Conservation (phyloP, 2,329 filamentous ascomycete species). For the Simplicillium sp. region DNA sequence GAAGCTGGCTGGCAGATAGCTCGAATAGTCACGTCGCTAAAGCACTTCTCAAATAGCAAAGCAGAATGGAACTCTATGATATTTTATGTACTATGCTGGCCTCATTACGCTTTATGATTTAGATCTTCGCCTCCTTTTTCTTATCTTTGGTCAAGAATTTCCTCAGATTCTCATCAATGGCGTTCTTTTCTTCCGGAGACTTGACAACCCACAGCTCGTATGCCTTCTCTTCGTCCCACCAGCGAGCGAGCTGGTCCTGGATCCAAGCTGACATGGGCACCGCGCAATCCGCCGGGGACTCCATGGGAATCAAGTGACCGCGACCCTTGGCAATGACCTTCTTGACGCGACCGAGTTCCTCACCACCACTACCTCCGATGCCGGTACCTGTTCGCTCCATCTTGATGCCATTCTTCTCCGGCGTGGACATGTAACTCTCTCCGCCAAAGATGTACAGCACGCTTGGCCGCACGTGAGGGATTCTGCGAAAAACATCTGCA, state of each 20-base stretch:
- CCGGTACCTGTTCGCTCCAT: conserved; percentile 55
- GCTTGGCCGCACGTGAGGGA: conserved; percentile 53
- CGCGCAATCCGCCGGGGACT: conserved; percentile 60
- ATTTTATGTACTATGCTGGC: background rate
- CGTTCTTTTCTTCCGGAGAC: conserved; percentile 42
- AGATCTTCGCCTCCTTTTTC: conserved; percentile 32
- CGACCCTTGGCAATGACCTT: conserved; percentile 52
- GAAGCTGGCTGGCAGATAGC: too few species aligned
- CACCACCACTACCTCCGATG: conserved; percentile 58
- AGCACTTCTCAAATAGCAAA: too few species aligned
- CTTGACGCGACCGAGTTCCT: conserved; percentile 54
- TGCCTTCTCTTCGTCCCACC: conserved; percentile 45
- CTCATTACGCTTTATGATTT: background rate
- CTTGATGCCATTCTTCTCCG: conserved; percentile 44
- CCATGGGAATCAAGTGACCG: conserved; percentile 81
- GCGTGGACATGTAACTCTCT: conserved; percentile 44
- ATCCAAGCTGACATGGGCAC: conserved; percentile 48
- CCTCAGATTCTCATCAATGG: conserved; percentile 25
- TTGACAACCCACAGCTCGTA: conserved; percentile 47
- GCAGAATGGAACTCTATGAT: background rate
- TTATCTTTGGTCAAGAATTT: conserved; percentile 35
- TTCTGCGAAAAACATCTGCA: conserved; percentile 40
- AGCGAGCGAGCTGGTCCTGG: conserved; percentile 42
- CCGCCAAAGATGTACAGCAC: conserved; percentile 63
- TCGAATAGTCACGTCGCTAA: background rate